Base-by-base conservation (phyloP, 1,139 yeast species). In the Candida albicans region DNA sequence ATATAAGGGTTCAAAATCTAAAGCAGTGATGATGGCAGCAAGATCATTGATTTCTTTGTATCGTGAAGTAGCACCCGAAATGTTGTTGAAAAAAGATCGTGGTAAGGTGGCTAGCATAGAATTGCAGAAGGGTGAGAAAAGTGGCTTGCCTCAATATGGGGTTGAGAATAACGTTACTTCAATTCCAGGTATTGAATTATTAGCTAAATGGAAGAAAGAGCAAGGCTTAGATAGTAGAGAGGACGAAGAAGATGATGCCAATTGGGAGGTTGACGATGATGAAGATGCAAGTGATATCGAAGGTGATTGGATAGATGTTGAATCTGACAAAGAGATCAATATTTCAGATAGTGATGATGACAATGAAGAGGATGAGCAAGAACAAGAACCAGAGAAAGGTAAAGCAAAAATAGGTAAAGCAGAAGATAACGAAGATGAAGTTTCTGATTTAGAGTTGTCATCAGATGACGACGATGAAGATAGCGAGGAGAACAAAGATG, bases 41-140 rank as follows among this genome's bases (percentile, higher is more conserved):
- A 81, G 95, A 57, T 81, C 95, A n/a, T 77, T 93, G 66, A 82
- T 93, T 48, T 69, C 91, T 0, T 73, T 93, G 44, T 93, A 87
- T 65, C 79, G 99, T 65, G 97, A 90, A 52, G 84, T 90, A 42
- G 97, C 97, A 1, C 99, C 99, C 5, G 96, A 93, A 53, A 88
- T 93, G 97, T 78, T 93, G 58, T 75, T 78, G 46, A 78, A 82
- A 57, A 90, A 88, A 60, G 98, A 95, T 61, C 79, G 99, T 61
- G 99, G 99, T 59, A 93, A 93, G 69, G 68, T 74, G 31, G 98
- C 96, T 11, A 75, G 95, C 24, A 85, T 91, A 78, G 95, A 81
- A 48, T 52, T 90, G 49, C 84, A 83, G 54, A 76, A 77, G 43
- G 82, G 84, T 29, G 70, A 64, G 33, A 64, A 65, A 30, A 39